phyloP scores from a whole-genome alignment of 2,329 filamentous ascomycete genomes.

The Davidsoniella virescens region DNA sequence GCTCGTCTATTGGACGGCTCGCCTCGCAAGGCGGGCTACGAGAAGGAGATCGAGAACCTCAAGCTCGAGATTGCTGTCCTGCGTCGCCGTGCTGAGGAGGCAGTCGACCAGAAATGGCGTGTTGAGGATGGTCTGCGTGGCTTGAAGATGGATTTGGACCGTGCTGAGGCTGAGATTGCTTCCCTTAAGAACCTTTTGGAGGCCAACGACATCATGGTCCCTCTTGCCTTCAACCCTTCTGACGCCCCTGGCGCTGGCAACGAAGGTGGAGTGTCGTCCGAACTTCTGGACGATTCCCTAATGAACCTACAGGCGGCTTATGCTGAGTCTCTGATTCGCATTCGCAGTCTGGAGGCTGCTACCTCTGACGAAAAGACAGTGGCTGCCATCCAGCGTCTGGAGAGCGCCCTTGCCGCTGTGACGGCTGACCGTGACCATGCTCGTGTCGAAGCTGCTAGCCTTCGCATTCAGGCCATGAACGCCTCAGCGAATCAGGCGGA shows the following conservation, averaged over 20 bases:
- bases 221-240: slow-evolving; percentile 37
- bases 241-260: slow-evolving; percentile 17
- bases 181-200: slow-evolving; percentile 64
- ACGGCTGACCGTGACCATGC: slow-evolving; percentile 59
- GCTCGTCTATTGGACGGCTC: slow-evolving; percentile 53
- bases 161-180: slow-evolving; percentile 80
- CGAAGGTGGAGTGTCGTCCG: slow-evolving; percentile 38
- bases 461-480: slow-evolving; percentile 43
- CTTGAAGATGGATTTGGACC: slow-evolving; percentile 91
- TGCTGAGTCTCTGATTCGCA: slow-evolving; percentile 45
- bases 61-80: slow-evolving; percentile 74
- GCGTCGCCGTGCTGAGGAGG: slow-evolving; percentile 77
- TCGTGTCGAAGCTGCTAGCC: slow-evolving; percentile 44
- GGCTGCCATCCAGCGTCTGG: slow-evolving; percentile 46
- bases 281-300: slow-evolving; percentile 59
- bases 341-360: slow-evolving; percentile 45
- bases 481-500: slow-evolving; percentile 40
- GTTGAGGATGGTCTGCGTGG: slow-evolving; percentile 80
- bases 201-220: slow-evolving; percentile 67
- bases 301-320: slow-evolving; percentile 59
- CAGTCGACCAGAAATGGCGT: slow-evolving; percentile 88
- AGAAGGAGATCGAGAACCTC: slow-evolving; percentile 63
- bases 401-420: slow-evolving; percentile 51
- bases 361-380: slow-evolving; percentile 42
- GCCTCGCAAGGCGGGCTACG: slow-evolving; percentile 62